Base-by-base conservation (phyloP, 768 basidiomycete species). In the Coprinopsis cinerea region DNA sequence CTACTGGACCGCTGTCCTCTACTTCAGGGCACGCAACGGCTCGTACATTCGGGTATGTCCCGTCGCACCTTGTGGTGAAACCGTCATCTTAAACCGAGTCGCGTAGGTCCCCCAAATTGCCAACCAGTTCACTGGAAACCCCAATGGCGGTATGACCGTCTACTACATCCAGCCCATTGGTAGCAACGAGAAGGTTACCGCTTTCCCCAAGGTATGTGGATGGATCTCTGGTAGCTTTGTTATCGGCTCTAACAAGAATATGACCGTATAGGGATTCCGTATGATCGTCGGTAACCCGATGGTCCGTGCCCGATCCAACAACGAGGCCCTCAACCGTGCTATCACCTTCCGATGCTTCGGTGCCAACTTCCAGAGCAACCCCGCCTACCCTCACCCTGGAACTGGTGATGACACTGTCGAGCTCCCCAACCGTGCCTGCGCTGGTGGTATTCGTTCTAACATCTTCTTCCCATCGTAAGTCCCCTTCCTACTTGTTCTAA, bases 91-190 rank as follows among this genome's bases (percentile, higher is more conserved):
- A 43, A 43, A 23, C 10, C 17, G 7, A 10, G n/a, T 43, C 10
- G 5, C 11, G 7, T 18, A 49, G 48, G 48, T 49, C 4, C 48
- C 48, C 20, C 48, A 49, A 44, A 49, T 49, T 4, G 48, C 48
- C 40, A 49, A 49, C 30, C 40, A 42, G 41, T 42, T 49, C 20
- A 49, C 41, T 43, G 48, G 48, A 15, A 30, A n/a, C 20, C 48
- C 48, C 25, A 49, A 42, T 23, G 48, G 48, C n/a, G 48, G 48
- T 20, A 49, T 49, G 48, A 49, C 48, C n/a, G 48, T 49, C 11
- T 49, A 49, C 41, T 49, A 49, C 41, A 42, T 49, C 41, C 48
- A 49, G 25, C 48, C 44, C 41, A 42, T 42, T n/a, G 27, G 44
- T 18, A 44, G 40, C 41, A 49, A 49, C 25, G 25, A 49, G 41